A percentile compares a stretch with the other conserved stretches of the same genome.
These are phyloP conservation scores for Achaetomium macrosporum DNA, from an alignment of 2,329 filamentous ascomycete species.

Conservation along the genomic window DNA sequence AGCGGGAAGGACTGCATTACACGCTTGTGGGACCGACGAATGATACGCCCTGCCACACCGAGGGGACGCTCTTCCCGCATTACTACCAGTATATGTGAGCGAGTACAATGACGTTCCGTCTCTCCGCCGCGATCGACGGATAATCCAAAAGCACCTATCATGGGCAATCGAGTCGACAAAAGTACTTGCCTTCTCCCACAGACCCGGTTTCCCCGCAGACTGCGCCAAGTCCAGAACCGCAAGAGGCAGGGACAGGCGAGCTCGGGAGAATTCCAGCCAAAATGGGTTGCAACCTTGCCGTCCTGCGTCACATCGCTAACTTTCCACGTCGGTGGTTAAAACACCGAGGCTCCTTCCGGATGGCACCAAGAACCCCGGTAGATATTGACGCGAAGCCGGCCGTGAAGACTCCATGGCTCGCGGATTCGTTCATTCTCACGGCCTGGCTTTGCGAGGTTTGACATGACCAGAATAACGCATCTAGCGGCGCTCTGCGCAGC, in stretches of 20 bases:
- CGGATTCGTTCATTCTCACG: too few species aligned
- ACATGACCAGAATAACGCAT: constrained; percentile 3
- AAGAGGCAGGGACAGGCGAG: not conserved
- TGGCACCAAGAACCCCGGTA: not conserved
- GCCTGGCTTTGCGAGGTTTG: not conserved
- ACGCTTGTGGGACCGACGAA: too few species aligned
- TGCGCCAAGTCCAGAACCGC: not conserved
- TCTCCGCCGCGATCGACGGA: too few species aligned
- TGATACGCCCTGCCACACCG: too few species aligned
- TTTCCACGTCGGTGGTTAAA: constrained; percentile 20
- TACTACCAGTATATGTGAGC: too few species aligned
- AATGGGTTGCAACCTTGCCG: constrained; percentile 2
- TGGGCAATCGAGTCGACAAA: too few species aligned
- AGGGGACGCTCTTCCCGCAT: too few species aligned
- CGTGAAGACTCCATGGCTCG: not conserved
- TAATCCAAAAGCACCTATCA: too few species aligned
- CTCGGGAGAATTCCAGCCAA: constrained; percentile 15
- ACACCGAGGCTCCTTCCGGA: constrained; percentile 5
- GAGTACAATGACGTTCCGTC: too few species aligned
- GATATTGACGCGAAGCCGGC: not conserved
- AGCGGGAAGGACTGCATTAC: too few species aligned
- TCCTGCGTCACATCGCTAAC: too few species aligned
- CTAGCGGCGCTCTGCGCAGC: constrained; percentile 8
- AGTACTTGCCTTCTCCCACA: too few species aligned
- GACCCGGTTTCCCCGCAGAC: not conserved